phyloP scores from a whole-genome alignment of 1,284 basidiomycete species.

The Apiotrichum siamense region DNA sequence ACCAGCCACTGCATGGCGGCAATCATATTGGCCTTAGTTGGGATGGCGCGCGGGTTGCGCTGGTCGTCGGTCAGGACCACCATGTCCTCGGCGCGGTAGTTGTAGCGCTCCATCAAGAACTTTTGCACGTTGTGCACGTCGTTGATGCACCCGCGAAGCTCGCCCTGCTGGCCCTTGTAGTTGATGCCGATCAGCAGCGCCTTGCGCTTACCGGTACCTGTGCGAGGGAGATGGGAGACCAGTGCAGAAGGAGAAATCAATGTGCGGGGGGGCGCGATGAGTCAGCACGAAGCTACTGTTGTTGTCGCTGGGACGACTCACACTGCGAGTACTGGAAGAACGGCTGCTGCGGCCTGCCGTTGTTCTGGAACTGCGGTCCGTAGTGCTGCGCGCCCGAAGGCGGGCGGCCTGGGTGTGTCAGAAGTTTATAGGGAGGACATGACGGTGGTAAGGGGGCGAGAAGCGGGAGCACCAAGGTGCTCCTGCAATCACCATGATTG shows the following conservation, averaged over 20 bases:
- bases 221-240: not conserved
- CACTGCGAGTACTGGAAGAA: slow-evolving; percentile 81
- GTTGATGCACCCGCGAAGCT: slow-evolving; percentile 78
- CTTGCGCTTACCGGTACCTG: slow-evolving; percentile 35
- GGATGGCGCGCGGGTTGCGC: slow-evolving; percentile 57
- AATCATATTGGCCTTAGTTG: slow-evolving; percentile 77
- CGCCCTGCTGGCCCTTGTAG: slow-evolving; percentile 60
- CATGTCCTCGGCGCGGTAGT: slow-evolving; percentile 72
- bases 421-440: not conserved
- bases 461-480: not conserved
- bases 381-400: slow-evolving; percentile 62
- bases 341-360: slow-evolving; percentile 54
- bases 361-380: slow-evolving; percentile 57
- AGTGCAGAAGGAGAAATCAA: not conserved
- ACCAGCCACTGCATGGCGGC: slow-evolving; percentile 88
- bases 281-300: not conserved
- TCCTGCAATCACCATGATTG: not conserved
- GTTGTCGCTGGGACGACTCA: slow-evolving; percentile 11
- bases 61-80: slow-evolving; percentile 76
- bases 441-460: not conserved
- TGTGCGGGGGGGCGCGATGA: not conserved
- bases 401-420: slow-evolving; percentile 4
- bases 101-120: slow-evolving; percentile 66
- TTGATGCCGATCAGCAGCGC: slow-evolving; percentile 55
- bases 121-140: slow-evolving; percentile 70